A percentile compares a stretch with the other conserved stretches of the same genome.
These are phyloP conservation scores for Kuraishia piskuri DNA, from an alignment of 805 yeast species.

Conservation along the genomic window DNA sequence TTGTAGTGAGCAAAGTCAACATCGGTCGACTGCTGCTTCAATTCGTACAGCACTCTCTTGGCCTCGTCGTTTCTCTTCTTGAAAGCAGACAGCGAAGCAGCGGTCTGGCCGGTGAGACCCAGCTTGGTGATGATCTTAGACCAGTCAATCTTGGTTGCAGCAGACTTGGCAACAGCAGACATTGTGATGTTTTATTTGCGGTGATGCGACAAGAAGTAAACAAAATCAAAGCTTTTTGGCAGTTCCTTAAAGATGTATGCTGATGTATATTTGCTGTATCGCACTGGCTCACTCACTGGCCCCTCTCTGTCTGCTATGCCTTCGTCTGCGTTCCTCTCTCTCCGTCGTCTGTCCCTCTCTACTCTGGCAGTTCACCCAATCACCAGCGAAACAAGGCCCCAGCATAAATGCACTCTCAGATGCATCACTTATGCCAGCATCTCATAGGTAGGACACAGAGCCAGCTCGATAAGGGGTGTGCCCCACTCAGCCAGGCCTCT, in stretches of 20 bases:
- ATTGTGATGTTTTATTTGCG: conserved; percentile 3
- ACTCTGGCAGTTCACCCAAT: neutral
- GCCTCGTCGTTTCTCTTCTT: conserved; percentile 99
- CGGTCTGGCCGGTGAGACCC: conserved; percentile 90
- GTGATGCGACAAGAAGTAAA: neutral
- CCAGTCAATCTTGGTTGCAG: conserved; percentile 91
- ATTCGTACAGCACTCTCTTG: conserved; percentile 65
- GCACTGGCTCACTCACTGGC: neutral
- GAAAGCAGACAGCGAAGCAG: conserved; percentile 80
- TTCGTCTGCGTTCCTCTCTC: neutral
- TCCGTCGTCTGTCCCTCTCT: neutral
- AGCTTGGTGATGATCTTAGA: conserved; percentile 78
- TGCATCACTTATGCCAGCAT: neutral
- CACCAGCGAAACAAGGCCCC: neutral
- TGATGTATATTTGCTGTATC: neutral
- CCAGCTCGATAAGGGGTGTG: too few species aligned
- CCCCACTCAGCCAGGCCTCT: too few species aligned
- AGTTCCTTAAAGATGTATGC: too few species aligned
- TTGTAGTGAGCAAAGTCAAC: conserved; percentile 83
- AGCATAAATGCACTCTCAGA: neutral
- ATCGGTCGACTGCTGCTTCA: conserved; percentile 62
- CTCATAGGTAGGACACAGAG: neutral
- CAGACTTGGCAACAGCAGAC: conserved; percentile 35
- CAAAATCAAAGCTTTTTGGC: too few species aligned
- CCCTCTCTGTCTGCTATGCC: neutral